Percentiles rank a stretch among this genome's conserved stretches.
Conservation (phyloP, 108 stramenopile species). For the Seminavis robusta region DNA sequence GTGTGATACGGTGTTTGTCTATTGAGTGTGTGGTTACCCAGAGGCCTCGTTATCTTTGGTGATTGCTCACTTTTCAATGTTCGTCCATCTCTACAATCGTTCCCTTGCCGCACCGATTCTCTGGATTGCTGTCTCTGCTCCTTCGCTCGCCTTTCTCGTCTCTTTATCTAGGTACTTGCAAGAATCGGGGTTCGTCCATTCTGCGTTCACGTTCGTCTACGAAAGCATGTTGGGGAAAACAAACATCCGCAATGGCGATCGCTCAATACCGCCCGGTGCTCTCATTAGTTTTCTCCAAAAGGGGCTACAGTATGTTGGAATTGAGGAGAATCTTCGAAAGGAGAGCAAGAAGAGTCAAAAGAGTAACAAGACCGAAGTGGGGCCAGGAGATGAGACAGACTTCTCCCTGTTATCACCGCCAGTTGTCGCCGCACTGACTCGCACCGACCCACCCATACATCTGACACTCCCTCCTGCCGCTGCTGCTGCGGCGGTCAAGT, state of each 20-base stretch:
- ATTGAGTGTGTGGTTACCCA: background rate
- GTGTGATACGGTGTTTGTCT: background rate
- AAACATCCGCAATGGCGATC: conserved; percentile 59
- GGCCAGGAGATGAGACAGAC: conserved; percentile 23
- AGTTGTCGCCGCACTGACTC: conserved; percentile 60
- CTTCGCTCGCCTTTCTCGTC: background rate
- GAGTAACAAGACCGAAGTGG: conserved; percentile 12
- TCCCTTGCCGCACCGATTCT: background rate
- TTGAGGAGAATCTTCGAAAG: conserved; percentile 72
- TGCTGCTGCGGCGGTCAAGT: conserved; percentile 73
- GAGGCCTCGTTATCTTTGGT: background rate
- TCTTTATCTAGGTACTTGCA: conserved; percentile 32
- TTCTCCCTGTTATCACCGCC: conserved; percentile 72
- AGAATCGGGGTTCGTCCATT: conserved; percentile 89
- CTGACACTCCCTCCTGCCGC: conserved; percentile 77
- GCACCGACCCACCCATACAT: conserved; percentile 74
- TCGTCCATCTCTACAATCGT: background rate
- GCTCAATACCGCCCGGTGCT: conserved; percentile 82
- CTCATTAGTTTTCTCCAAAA: conserved; percentile 84
- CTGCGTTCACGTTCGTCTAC: conserved; percentile 93
- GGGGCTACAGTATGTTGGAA: conserved; percentile 87
- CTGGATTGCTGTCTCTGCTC: background rate
- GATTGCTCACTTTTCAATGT: background rate
- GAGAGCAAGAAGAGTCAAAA: conserved; percentile 30
- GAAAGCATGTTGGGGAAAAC: conserved; percentile 86